Conservation (phyloP, 202 grass and related monocot species). For the Setaria italica region DNA sequence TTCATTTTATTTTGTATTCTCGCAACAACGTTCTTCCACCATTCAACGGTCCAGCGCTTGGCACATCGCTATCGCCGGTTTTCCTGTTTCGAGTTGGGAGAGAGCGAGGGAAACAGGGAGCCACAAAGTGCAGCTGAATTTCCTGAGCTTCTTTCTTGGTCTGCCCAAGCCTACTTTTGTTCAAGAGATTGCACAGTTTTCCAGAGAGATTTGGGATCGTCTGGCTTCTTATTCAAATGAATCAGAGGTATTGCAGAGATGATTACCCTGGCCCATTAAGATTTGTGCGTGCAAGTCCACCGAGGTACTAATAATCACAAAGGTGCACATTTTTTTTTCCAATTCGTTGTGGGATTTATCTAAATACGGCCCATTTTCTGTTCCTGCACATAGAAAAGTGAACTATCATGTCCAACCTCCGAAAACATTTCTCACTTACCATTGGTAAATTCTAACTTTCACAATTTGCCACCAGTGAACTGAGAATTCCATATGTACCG, state of each 20-base stretch:
- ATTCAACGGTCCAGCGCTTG: not conserved
- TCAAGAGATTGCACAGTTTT: not conserved
- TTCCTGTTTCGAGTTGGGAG: not conserved
- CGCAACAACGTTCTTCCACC: not conserved
- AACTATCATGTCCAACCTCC: too few relatives aligned
- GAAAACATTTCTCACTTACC: too few relatives aligned
- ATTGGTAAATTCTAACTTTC: too few relatives aligned
- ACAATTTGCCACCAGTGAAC: too few relatives aligned
- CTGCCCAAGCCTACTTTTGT: not conserved
- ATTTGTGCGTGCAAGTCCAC: not conserved
- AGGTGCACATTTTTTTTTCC: too few relatives aligned
- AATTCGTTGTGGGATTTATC: not conserved
- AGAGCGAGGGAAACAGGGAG: constrained; percentile 21
- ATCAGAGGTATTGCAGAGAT: not conserved
- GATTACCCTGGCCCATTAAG: constrained; percentile 1
- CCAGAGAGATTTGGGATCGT: constrained; percentile 9
- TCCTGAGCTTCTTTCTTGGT: not conserved
- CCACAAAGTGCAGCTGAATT: not conserved
- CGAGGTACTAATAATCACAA: not conserved
- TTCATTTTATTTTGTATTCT: not conserved
- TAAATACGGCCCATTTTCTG: not conserved
- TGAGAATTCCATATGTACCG: too few relatives aligned
- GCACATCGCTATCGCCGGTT: not conserved
- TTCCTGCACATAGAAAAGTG: not conserved
- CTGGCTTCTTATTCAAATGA: not conserved